Evolutionary conservation across 2,329 filamentous ascomycete species (phyloP).

Genomic region (Fusarium sp.): DNA sequence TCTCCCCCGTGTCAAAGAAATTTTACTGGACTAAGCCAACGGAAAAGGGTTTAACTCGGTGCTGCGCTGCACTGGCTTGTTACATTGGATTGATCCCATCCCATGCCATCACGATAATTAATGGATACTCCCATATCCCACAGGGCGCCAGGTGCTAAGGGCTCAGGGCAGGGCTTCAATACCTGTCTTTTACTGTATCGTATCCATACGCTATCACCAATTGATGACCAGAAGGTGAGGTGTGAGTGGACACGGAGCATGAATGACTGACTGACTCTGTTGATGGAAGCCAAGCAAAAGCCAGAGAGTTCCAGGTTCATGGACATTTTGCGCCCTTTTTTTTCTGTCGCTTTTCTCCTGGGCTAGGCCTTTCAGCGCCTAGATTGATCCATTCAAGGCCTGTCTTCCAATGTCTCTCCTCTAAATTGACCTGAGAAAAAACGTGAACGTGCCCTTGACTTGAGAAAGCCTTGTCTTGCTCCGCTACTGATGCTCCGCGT

Average conservation of each 20-base stretch:
- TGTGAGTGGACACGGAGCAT: constrained; percentile 30
- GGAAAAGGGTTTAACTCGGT: constrained; percentile 26
- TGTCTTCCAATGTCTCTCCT: neutral
- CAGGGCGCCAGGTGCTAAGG: constrained; percentile 32
- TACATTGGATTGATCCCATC: constrained; percentile 13
- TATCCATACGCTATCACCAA: constrained; percentile 15
- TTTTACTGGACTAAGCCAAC: constrained; percentile 40
- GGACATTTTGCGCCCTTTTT: constrained; percentile 30
- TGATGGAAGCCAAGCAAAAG: constrained; percentile 21
- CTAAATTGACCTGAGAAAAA: neutral
- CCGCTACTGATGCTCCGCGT: constrained; percentile 32
- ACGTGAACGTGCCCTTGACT: constrained; percentile 11
- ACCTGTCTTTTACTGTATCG: neutral
- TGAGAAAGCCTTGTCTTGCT: constrained; percentile 17
- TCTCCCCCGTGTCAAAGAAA: constrained; percentile 29
- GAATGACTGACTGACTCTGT: constrained; percentile 13
- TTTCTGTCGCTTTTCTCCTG: constrained; percentile 14
- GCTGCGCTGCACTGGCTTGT: constrained; percentile 21
- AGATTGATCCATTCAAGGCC: constrained; percentile 40
- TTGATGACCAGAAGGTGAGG: constrained; percentile 16
- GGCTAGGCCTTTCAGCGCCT: constrained; percentile 28
- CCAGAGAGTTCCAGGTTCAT: constrained; percentile 6
- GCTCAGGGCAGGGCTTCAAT: constrained; percentile 38
- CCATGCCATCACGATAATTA: neutral
- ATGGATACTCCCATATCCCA: constrained; percentile 8